Conservation (phyloP, 108 stramenopile species). For the Nannochloropsis salina region DNA sequence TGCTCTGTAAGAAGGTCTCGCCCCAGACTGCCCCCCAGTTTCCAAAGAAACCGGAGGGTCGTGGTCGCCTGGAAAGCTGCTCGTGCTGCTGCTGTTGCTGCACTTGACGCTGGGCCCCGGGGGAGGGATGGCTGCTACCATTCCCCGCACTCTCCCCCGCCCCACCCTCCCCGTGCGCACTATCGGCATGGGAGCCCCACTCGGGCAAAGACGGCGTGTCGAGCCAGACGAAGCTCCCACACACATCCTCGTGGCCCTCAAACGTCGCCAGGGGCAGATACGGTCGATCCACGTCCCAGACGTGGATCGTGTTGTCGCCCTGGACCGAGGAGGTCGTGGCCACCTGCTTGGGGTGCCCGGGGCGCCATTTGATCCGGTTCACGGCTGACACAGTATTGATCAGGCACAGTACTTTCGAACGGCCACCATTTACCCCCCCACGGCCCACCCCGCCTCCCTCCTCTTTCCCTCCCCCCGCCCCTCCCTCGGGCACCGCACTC, state of each 20-base stretch:
- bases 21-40: not conserved
- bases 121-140: not conserved
- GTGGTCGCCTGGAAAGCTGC: not conserved
- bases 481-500: not conserved
- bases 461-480: not conserved
- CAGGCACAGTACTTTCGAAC: not conserved
- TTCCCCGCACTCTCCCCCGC: no score
- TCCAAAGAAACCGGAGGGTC: not conserved
- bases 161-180: no score
- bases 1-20: not conserved
- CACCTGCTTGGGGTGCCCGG: constrained; percentile 27
- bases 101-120: not conserved
- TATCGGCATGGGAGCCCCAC: not conserved
- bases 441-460: not conserved
- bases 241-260: constrained; percentile 24
- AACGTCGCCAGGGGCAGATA: constrained; percentile 17
- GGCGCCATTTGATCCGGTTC: constrained; percentile 35
- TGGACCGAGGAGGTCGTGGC: constrained; percentile 21
- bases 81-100: constrained; percentile 13
- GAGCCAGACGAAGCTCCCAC: constrained; percentile 32
- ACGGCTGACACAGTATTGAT: constrained; percentile 13
- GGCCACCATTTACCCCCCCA: not conserved
- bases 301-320: constrained; percentile 23
- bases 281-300: constrained; percentile 21
- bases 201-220: constrained; percentile 29